These are phyloP conservation scores for Vitis hybrid DNA, from an alignment of 177 flowering plant species.

Conservation along the genomic window DNA sequence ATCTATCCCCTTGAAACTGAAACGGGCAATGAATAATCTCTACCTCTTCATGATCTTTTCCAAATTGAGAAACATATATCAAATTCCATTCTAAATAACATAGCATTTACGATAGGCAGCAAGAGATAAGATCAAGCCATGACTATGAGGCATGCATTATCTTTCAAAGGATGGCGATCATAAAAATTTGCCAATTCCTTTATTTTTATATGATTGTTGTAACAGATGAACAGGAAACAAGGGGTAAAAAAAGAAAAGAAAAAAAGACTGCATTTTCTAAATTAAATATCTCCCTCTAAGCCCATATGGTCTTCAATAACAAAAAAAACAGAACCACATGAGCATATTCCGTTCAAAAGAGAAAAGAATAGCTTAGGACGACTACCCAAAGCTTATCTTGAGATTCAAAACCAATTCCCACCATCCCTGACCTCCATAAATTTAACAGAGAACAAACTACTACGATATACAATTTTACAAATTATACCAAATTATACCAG, in stretches of 20 bases:
- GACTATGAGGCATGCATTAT: too few relatives aligned
- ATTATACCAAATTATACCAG: slow-evolving; percentile 38
- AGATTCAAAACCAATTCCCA: slow-evolving; percentile 16
- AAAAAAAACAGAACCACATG: slow-evolving; percentile 63
- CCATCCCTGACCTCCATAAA: slow-evolving; percentile 21
- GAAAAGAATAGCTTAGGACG: slow-evolving; percentile 34
- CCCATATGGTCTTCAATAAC: slow-evolving; percentile 48
- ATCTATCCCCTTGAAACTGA: too few relatives aligned
- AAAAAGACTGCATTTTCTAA: slow-evolving; percentile 27
- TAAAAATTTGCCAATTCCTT: slow-evolving; percentile 7
- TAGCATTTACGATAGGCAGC: too few relatives aligned
- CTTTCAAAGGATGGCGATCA: not conserved
- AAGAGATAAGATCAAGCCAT: too few relatives aligned
- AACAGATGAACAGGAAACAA: slow-evolving; percentile 10
- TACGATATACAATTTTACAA: slow-evolving; percentile 70
- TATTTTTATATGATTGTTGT: slow-evolving; percentile 7
- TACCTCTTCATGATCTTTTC: too few relatives aligned
- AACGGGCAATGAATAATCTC: too few relatives aligned
- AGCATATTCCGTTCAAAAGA: slow-evolving; percentile 22
- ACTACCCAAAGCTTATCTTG: slow-evolving; percentile 18
- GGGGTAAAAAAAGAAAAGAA: not conserved
- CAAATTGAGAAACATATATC: too few relatives aligned
- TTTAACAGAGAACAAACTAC: slow-evolving; percentile 30
- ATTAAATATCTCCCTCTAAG: slow-evolving; percentile 16
- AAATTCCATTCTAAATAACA: too few relatives aligned